These are phyloP conservation scores for Aspergillus oerlinghausenensis DNA, from an alignment of 2,329 filamentous ascomycete species.

Conservation along the genomic window DNA sequence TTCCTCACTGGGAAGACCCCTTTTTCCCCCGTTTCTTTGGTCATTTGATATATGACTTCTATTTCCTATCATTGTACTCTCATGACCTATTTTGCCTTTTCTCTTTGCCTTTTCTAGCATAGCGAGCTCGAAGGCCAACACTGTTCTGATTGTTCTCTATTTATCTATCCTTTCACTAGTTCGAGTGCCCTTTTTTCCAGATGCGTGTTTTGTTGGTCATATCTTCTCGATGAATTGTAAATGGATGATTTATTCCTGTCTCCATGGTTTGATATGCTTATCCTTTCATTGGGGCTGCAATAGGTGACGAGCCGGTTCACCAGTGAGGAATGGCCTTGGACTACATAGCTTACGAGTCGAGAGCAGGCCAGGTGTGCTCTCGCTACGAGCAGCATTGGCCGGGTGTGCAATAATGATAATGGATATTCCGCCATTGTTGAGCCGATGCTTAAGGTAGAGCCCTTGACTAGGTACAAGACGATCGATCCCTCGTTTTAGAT, in stretches of 20 bases:
- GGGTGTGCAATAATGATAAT: neutral
- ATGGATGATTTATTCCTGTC: conserved; percentile 2
- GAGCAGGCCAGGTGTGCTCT: neutral
- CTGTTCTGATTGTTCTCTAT: conserved; percentile 12
- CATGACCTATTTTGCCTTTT: conserved; percentile 3
- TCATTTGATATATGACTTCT: conserved; percentile 19
- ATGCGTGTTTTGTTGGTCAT: conserved; percentile 1
- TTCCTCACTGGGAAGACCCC: conserved; percentile 22
- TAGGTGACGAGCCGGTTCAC: neutral
- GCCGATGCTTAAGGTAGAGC: neutral
- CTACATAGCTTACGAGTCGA: neutral
- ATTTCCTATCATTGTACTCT: conserved; percentile 13
- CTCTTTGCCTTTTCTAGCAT: conserved; percentile 27
- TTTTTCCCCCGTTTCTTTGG: conserved; percentile 18
- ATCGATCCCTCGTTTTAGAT: neutral
- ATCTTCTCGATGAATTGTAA: neutral
- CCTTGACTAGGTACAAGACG: neutral
- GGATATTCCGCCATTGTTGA: neutral
- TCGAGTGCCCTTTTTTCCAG: conserved; percentile 1
- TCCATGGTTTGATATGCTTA: neutral
- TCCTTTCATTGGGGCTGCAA: neutral
- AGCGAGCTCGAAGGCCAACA: conserved; percentile 31
- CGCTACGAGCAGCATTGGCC: neutral
- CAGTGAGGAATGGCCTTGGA: neutral
- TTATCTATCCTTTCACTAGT: conserved; percentile 1